These are phyloP conservation scores for Babesia ovata DNA, from an alignment of 169 alveolate species.

Conservation along the genomic window DNA sequence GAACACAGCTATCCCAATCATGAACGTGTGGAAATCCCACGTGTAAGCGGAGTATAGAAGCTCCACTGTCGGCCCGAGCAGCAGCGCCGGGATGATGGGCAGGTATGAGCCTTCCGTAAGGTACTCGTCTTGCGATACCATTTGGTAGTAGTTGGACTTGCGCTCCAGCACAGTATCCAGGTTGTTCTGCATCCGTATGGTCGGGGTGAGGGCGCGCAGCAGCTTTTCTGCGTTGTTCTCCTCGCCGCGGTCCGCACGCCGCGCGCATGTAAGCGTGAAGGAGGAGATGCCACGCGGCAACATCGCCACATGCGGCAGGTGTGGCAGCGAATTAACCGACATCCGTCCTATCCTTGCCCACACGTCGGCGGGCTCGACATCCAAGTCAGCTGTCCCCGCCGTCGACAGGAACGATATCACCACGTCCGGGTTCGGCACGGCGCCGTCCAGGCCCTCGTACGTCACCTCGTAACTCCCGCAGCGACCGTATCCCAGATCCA, in stretches of 20 bases:
- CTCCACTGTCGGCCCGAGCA: constrained; percentile 34
- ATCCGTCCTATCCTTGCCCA: constrained; percentile 48
- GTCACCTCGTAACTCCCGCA: constrained; percentile 42
- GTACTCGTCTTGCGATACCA: constrained; percentile 15
- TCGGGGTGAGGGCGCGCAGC: constrained; percentile 26
- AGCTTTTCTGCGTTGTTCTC: constrained; percentile 37
- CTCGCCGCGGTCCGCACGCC: constrained; percentile 12
- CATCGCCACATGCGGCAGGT: constrained; percentile 61
- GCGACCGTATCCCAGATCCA: constrained; percentile 58
- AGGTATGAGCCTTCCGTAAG: constrained; percentile 34
- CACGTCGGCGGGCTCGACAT: constrained; percentile 13
- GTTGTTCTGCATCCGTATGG: constrained; percentile 59
- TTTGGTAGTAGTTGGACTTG: constrained; percentile 31
- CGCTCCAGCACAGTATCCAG: constrained; percentile 64
- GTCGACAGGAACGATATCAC: constrained; percentile 31
- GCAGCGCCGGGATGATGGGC: constrained; percentile 41
- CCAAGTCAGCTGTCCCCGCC: constrained; percentile 14
- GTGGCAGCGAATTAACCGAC: constrained; percentile 42
- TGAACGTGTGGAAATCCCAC: constrained; percentile 33
- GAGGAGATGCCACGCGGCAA: constrained; percentile 38
- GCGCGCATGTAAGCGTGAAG: constrained; percentile 54
- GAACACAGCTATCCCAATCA: constrained; percentile 21
- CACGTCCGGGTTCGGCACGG: constrained; percentile 58
- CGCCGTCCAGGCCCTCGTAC: constrained; percentile 67
- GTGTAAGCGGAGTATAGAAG: constrained; percentile 18